Conservation (phyloP, 192 early-diverging fungal genomes). For the Spizellomyces punctatus region DNA sequence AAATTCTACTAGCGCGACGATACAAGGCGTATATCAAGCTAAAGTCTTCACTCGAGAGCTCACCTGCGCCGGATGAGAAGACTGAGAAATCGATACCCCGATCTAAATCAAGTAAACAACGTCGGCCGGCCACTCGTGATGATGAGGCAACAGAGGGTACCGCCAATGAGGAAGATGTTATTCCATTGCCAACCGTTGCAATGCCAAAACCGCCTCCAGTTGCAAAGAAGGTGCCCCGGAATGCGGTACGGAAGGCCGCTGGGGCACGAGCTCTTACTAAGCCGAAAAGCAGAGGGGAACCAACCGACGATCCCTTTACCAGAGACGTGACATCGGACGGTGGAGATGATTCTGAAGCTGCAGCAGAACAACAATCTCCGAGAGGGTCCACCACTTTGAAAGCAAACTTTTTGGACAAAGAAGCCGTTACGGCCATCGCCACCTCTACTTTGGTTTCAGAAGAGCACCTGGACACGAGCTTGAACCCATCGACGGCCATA, state of each 20-base stretch:
- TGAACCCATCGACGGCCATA: neutral
- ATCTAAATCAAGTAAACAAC: neutral
- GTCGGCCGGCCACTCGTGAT: neutral
- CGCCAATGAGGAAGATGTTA: neutral
- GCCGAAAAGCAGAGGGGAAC: neutral
- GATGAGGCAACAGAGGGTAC: neutral
- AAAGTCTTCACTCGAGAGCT: constrained; percentile 35
- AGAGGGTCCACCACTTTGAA: neutral
- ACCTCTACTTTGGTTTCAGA: neutral
- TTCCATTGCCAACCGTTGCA: neutral
- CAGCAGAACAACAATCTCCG: neutral
- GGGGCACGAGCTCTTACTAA: neutral
- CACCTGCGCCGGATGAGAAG: neutral
- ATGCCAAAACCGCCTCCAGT: neutral
- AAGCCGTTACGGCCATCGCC: neutral
- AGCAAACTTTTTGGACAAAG: constrained; percentile 10
- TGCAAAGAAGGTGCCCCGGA: neutral
- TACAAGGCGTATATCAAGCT: constrained; percentile 61
- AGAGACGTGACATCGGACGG: neutral
- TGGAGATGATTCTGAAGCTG: constrained; percentile 13
- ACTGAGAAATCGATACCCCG: neutral
- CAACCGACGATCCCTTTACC: neutral
- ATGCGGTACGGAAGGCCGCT: neutral
- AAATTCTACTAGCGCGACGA: constrained; percentile 32
- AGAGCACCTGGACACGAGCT: neutral